A percentile compares a stretch with the other conserved stretches of the same genome.
Evolutionary conservation across 768 basidiomycete species (phyloP).

Genomic region (Phanerochaete carnosa): DNA sequence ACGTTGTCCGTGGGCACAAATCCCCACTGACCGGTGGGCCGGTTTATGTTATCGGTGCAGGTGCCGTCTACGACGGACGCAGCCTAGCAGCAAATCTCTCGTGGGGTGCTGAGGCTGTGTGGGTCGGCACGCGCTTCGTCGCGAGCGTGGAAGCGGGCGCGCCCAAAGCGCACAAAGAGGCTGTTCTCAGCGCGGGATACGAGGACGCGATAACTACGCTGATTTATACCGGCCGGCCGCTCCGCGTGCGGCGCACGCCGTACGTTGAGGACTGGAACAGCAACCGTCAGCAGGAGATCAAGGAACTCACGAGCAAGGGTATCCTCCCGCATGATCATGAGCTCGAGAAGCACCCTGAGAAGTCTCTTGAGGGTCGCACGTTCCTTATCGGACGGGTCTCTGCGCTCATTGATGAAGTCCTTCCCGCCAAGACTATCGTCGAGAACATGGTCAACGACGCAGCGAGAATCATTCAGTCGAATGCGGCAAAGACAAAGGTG

Average conservation of each 20-base stretch:
- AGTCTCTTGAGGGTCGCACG: conserved; percentile 56
- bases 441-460: conserved; percentile 75
- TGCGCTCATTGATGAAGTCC: conserved; percentile 67
- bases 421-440: conserved; percentile 80
- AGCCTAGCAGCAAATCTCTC: conserved; percentile 82
- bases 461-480: conserved; percentile 40
- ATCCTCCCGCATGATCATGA: conserved; percentile 73
- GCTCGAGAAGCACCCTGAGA: conserved; percentile 78
- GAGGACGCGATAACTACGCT: conserved; percentile 83
- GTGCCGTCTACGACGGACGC: conserved; percentile 88
- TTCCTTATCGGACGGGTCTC: conserved; percentile 89
- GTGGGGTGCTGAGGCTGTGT: conserved; percentile 88
- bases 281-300: conserved; percentile 78
- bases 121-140: conserved; percentile 70
- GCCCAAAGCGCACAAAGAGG: conserved; percentile 82
- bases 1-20: conserved; percentile 70
- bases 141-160: conserved; percentile 79
- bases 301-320: conserved; percentile 79
- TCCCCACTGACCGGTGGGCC: conserved; percentile 82
- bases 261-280: conserved; percentile 86
- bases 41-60: conserved; percentile 87
- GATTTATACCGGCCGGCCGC: conserved; percentile 86
- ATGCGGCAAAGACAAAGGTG: conserved; percentile 34
- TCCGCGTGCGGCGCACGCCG: conserved; percentile 80
- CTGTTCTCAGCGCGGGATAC: conserved; percentile 62